Base-by-base conservation (phyloP, 371 early-diverging fungal genomes). In the Lichtheimia ornata region DNA sequence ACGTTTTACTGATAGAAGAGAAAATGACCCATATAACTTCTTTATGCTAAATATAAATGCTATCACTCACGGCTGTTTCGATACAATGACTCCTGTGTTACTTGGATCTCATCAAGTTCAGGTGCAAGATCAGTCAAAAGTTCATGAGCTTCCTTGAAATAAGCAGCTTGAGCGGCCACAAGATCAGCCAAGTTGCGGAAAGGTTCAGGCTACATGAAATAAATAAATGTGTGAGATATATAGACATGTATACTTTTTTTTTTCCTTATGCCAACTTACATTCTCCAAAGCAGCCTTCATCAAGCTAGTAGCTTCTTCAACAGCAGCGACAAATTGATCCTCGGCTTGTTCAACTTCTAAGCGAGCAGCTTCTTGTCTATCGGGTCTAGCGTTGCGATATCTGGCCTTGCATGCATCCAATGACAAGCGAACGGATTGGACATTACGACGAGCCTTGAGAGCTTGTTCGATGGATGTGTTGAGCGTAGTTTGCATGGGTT, bases 231-330 rank as follows among this genome's bases (percentile, higher is more conserved):
- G 17, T 24, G 13, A 45, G 9, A 40, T 22, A 27, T 3, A 14
- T 22, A n/a, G n/a, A 56, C 44, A 27, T n/a, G 47, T 20, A 53
- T 27, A 43, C 22, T 25, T 35, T 42, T 20, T 18, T 51, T n/a
- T 14, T 11, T 24, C 1, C 49, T 28, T 27, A 18, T 15, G 15
- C 5, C 30, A 18, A 68, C 76, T 73, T 76, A 87, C 88, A 55
- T 77, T 90, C 71, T 94, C 95, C 47, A 96, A 85, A n/a, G 92
- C 91, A 13, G 87, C 70, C 68, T 91, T 92, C 97, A 97, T 97
- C 64, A 92, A 77, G 18, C 83, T 84, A 66, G 92, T 95, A 5
- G 95, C 92, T 66, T 96, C 93, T 63, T 95, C 96, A 11, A 97
- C 91, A 2, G 91, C 92, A 12, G 88, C 88, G 7, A 95, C 93